Conservation (phyloP, 2,329 filamentous ascomycete species). For the Trichophyton benhamiae region DNA sequence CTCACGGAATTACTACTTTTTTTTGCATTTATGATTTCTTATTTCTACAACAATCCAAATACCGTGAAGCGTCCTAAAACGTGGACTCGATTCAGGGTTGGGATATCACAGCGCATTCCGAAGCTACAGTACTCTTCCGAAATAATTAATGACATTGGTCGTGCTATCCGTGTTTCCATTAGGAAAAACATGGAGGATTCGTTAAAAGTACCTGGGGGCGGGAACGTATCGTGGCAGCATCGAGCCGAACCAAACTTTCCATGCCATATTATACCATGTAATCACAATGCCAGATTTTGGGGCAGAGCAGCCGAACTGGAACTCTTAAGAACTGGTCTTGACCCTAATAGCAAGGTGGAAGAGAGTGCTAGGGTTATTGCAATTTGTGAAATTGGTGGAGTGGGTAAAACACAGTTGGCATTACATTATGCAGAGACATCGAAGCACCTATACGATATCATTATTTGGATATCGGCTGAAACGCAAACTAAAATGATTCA, state of each 20-base stretch:
- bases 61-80: background rate
- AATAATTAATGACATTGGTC: background rate
- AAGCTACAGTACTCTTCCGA: background rate
- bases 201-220: background rate
- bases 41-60: background rate
- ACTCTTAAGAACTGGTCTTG: background rate
- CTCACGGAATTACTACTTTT: background rate
- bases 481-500: background rate
- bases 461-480: background rate
- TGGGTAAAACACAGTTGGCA: too few species aligned
- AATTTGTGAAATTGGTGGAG: background rate
- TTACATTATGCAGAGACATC: too few species aligned
- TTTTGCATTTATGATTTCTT: background rate
- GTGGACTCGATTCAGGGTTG: background rate
- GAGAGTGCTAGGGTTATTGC: background rate
- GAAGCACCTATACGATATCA: background rate
- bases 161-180: background rate
- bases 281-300: background rate
- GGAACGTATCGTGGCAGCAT: background rate
- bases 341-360: background rate
- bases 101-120: background rate
- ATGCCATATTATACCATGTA: background rate
- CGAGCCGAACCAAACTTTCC: background rate
- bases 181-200: background rate
- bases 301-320: background rate